Evolutionary conservation across 441 rosid genomes (phyloP).

Genomic region (Arabidopsis hybrid): DNA sequence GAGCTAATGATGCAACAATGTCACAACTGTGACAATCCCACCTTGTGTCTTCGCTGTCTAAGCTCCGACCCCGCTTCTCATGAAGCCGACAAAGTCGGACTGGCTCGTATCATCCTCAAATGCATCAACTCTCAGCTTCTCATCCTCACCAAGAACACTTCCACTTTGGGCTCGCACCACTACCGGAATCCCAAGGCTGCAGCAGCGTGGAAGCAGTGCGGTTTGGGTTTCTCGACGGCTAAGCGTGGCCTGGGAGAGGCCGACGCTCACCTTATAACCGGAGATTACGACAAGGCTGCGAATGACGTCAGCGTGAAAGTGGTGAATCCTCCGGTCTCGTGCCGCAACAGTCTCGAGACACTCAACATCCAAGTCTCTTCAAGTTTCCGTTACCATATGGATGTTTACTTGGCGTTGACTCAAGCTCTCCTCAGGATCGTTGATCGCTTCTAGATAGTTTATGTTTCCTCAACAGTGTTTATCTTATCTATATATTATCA

Average conservation of each 20-base stretch:
- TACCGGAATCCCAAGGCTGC: not conserved
- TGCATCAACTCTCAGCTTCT: conserved; percentile 38
- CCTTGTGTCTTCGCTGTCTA: conserved; percentile 41
- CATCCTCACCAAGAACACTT: conserved; percentile 29
- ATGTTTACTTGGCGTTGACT: conserved; percentile 44
- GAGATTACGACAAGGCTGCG: conserved; percentile 43
- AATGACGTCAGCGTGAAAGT: conserved; percentile 22
- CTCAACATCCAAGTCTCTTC: conserved; percentile 25
- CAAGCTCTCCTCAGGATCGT: conserved; percentile 42
- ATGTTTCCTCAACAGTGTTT: not conserved
- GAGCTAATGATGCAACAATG: conserved; percentile 41
- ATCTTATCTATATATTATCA: conserved; percentile 4
- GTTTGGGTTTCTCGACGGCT: conserved; percentile 29
- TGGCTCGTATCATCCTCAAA: conserved; percentile 42
- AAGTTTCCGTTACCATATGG: conserved; percentile 17
- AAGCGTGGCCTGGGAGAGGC: conserved; percentile 28
- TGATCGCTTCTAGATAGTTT: conserved; percentile 41
- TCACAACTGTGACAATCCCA: conserved; percentile 38
- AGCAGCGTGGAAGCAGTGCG: conserved; percentile 31
- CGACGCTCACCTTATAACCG: conserved; percentile 20
- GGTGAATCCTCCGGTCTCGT: conserved; percentile 28
- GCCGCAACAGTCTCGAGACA: conserved; percentile 22
- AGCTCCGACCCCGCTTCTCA: conserved; percentile 25
- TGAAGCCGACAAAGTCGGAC: conserved; percentile 13
- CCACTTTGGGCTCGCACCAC: conserved; percentile 24